Evolutionary conservation across 2,329 filamentous ascomycete genomes (phyloP).

Genomic region (Elsinoe fawcettii): DNA sequence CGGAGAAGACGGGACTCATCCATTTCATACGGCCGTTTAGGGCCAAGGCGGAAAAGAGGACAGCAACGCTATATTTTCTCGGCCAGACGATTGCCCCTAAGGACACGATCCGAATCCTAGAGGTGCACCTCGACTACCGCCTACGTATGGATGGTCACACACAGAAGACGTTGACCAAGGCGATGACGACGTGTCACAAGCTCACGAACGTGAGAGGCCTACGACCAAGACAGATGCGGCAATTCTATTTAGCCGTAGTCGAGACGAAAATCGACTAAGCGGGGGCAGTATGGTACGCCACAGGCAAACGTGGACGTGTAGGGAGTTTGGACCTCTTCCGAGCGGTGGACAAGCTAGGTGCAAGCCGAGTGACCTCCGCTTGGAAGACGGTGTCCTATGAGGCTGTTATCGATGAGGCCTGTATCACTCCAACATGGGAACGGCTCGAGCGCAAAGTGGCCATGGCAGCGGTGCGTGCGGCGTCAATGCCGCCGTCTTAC

Average conservation of each 20-base stretch:
- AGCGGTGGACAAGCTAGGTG: not conserved
- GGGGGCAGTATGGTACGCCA: not conserved
- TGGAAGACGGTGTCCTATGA: not conserved
- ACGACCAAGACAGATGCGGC: not conserved
- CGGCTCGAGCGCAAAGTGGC: not conserved
- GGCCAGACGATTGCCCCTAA: not conserved
- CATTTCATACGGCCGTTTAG: not conserved
- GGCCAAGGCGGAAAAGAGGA: not conserved
- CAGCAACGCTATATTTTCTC: not conserved
- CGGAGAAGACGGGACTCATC: not conserved
- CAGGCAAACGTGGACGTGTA: not conserved
- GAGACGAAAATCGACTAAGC: not conserved
- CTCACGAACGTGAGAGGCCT: not conserved
- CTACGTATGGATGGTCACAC: not conserved
- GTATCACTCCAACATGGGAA: not conserved
- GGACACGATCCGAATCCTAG: not conserved
- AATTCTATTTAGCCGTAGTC: not conserved
- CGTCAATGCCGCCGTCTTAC: not conserved
- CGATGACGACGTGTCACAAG: not conserved
- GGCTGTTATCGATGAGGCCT: not conserved
- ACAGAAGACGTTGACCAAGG: not conserved
- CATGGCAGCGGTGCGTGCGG: not conserved
- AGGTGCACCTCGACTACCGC: not conserved
- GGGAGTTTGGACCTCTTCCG: not conserved
- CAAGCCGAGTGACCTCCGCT: not conserved